Percentiles rank a stretch among this genome's conserved stretches.
Evolutionary conservation across 2,329 filamentous ascomycete genomes (phyloP).

Genomic region (Verticillium nonalfalfae): DNA sequence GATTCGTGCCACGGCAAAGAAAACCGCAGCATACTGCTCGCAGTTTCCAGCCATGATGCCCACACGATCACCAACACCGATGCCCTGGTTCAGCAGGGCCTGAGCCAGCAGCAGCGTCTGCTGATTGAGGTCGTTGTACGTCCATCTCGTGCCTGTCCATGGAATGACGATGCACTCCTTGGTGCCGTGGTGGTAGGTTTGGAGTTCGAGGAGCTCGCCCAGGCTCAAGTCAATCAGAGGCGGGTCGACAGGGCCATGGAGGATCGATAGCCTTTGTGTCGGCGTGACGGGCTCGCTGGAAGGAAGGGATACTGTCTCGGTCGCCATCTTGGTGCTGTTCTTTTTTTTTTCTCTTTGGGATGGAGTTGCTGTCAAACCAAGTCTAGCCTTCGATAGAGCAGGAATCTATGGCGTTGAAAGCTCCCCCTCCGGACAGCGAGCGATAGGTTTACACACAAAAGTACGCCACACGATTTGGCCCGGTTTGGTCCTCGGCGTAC

Average conservation of each 20-base stretch:
- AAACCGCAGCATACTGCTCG: slow-evolving; percentile 73
- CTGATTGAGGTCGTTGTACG: slow-evolving; percentile 57
- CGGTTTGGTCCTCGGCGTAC: neutral
- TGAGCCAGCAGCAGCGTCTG: slow-evolving; percentile 57
- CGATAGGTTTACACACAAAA: neutral
- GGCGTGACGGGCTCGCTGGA: slow-evolving; percentile 17
- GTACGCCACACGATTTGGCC: no score
- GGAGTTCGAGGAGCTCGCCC: slow-evolving; percentile 65
- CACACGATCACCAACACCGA: slow-evolving; percentile 62
- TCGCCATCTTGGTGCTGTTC: slow-evolving; percentile 17
- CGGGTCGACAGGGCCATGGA: slow-evolving; percentile 63
- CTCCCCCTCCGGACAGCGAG: neutral
- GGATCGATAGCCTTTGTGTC: slow-evolving; percentile 45
- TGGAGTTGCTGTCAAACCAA: neutral
- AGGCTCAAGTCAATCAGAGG: slow-evolving; percentile 66
- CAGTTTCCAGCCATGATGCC: slow-evolving; percentile 75
- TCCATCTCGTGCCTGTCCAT: slow-evolving; percentile 72
- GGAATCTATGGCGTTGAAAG: neutral
- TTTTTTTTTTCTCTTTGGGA: neutral
- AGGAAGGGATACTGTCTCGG: slow-evolving; percentile 19
- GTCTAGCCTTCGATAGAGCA: neutral
- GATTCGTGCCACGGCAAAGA: slow-evolving; percentile 64
- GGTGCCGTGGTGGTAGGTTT: slow-evolving; percentile 58
- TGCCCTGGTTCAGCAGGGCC: slow-evolving; percentile 60
- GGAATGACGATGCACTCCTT: slow-evolving; percentile 67